Conservation (phyloP, 768 basidiomycete species). For the Leccinellum albellum region DNA sequence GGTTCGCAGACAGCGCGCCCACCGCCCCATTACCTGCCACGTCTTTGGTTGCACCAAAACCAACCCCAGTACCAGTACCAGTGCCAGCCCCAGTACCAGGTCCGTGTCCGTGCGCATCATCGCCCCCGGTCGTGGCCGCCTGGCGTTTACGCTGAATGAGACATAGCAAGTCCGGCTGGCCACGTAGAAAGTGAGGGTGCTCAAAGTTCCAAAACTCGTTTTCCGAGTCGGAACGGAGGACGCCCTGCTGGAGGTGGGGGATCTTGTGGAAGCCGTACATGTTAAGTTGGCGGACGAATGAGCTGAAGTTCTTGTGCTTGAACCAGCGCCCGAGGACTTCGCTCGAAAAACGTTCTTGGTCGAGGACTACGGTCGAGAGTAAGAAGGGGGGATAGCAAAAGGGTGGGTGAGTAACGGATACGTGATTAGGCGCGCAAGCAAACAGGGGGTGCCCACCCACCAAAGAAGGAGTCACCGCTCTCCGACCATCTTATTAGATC, state of each 20-base stretch:
- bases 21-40: constrained; percentile 12
- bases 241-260: constrained; percentile 93
- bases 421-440: not conserved
- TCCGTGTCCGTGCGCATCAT: constrained; percentile 23
- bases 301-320: constrained; percentile 96
- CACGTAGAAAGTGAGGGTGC: constrained; percentile 84
- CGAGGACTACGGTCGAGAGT: constrained; percentile 56
- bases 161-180: constrained; percentile 82
- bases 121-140: constrained; percentile 29
- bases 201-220: constrained; percentile 90
- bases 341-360: constrained; percentile 85
- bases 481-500: constrained; percentile 91
- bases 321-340: constrained; percentile 93
- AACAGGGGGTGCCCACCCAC: constrained; percentile 55
- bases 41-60: constrained; percentile 15
- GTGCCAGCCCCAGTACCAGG: not conserved
- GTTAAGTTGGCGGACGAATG: constrained; percentile 92
- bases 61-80: not conserved
- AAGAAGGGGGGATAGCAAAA: not conserved
- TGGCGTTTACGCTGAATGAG: constrained; percentile 85
- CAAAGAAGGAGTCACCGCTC: constrained; percentile 88
- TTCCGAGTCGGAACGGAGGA: constrained; percentile 76
- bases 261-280: constrained; percentile 98
- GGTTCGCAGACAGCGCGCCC: constrained; percentile 38
- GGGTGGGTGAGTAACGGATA: not conserved